phyloP scores from a whole-genome alignment of 176 grass and related monocot genomes.

The Avena sativa region DNA sequence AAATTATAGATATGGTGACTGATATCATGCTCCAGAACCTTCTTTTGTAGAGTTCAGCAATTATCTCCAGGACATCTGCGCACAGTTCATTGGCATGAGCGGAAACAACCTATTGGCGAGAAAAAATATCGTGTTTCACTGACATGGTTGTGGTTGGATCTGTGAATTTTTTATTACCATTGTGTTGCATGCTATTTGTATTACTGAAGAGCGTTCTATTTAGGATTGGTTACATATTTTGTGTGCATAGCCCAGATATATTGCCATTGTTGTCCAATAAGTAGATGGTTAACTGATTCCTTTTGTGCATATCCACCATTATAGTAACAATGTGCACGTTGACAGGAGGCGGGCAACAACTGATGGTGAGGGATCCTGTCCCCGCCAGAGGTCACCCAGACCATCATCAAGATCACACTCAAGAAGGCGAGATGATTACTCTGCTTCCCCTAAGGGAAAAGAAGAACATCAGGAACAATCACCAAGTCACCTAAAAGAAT shows the following conservation, averaged over 20 bases:
- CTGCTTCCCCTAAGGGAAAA: constrained; percentile 66
- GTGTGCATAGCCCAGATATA: neutral
- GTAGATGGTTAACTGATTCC: neutral
- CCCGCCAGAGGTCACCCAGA: neutral
- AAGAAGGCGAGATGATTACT: constrained; percentile 43
- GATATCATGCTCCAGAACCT: neutral
- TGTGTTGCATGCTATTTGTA: neutral
- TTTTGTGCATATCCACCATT: neutral
- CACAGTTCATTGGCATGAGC: constrained; percentile 1
- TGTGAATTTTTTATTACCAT: neutral
- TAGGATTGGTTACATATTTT: neutral
- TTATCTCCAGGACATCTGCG: constrained; percentile 20
- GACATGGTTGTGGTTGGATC: constrained; percentile 3
- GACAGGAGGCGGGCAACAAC: constrained; percentile 14
- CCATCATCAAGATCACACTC: constrained; percentile 17
- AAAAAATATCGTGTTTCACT: neutral
- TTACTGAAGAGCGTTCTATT: neutral
- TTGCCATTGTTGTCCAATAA: neutral
- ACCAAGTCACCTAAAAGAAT: constrained; percentile 50
- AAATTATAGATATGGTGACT: neutral
- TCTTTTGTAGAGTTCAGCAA: constrained; percentile 11
- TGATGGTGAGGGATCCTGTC: constrained; percentile 1
- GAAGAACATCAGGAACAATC: constrained; percentile 44
- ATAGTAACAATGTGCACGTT: constrained; percentile 11
- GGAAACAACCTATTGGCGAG: neutral